Evolutionary conservation across 2,329 filamentous ascomycete species (phyloP), one percentile per base, ranked within the genome.

Genomic region (Byssothecium circinans): DNA sequence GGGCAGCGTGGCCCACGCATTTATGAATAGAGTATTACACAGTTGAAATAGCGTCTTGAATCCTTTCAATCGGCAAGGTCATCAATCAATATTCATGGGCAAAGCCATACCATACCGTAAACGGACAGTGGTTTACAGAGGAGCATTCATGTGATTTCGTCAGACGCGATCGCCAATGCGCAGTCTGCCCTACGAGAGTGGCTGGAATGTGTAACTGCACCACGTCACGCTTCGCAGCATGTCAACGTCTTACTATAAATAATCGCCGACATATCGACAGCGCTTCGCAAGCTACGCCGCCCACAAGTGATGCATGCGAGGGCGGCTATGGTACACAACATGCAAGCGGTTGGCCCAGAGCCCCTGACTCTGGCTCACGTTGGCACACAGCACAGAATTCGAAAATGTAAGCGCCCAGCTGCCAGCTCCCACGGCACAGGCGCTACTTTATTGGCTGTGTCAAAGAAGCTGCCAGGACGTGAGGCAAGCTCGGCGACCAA

Each of bases 391-490:
- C n/a, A n/a, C n/a, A n/a, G n/a, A n/a, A n/a, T n/a, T n/a, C n/a
- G n/a, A n/a, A n/a, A n/a, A n/a, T n/a, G 10, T 54, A 56, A 56
- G 53, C 56, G 51, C 51, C 48, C 43, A 50, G 46, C 36, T 38
- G 15, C 14, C 39, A 23, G 12, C 17, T 14, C 35, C 12, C 35
- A 4, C 29, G 29, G 8, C 6, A 27, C 25, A 27, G 15, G 4
- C 35, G 19, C 7, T 8, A 30, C n/a, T 19, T 42, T 30, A 43
- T 43, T 36, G 41, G 41, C 15, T 20, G 29, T 4, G 19, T 10
- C 30, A 12, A 19, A 38, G 5, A 25, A 25, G 23, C 23, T 25
- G 36, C 36, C 22, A 22, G 35, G 20, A 22, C 35, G 18, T n/a
- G 6, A 22, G 11, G n/a, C n/a, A n/a, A n/a, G 20, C n/a, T 37